These are phyloP conservation scores for Aaosphaeria arxii DNA, from an alignment of 2,329 filamentous ascomycete species.

Conservation along the genomic window DNA sequence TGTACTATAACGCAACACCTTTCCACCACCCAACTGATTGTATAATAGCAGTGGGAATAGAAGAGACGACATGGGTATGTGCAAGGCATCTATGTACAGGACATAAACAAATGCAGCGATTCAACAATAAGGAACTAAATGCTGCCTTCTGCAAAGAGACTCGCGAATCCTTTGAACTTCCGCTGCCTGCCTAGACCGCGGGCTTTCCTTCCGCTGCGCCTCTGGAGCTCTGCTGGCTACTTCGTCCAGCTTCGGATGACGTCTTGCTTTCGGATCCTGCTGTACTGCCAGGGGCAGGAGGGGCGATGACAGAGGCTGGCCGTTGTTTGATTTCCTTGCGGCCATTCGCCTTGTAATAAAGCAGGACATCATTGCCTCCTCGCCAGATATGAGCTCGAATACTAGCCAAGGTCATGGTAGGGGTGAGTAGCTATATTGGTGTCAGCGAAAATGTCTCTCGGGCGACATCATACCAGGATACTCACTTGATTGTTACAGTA, in stretches of 20 bases:
- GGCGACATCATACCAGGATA: constrained; percentile 6
- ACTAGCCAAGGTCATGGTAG: constrained; percentile 89
- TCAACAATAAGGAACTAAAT: no score
- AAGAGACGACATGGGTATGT: constrained; percentile 6
- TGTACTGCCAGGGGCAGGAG: constrained; percentile 14
- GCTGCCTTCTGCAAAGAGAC: no score
- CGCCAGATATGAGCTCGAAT: constrained; percentile 92
- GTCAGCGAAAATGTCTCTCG: not conserved
- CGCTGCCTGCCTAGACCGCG: not conserved
- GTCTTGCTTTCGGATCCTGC: constrained; percentile 27
- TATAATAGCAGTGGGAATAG: no score
- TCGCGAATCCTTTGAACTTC: no score
- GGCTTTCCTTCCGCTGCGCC: constrained; percentile 16
- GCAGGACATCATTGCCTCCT: constrained; percentile 84
- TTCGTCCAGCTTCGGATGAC: constrained; percentile 29
- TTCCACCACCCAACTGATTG: no score
- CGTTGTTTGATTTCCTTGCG: constrained; percentile 57
- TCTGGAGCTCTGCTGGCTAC: constrained; percentile 17
- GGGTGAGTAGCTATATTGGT: constrained; percentile 57
- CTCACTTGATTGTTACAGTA: constrained; percentile 90
- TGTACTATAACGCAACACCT: no score
- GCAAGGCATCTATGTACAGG: constrained; percentile 9
- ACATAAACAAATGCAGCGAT: not conserved
- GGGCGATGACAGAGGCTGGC: constrained; percentile 6
- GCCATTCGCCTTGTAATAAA: constrained; percentile 92